Evolutionary conservation across 768 basidiomycete species (phyloP).

Genomic region (Russula olivacea): DNA sequence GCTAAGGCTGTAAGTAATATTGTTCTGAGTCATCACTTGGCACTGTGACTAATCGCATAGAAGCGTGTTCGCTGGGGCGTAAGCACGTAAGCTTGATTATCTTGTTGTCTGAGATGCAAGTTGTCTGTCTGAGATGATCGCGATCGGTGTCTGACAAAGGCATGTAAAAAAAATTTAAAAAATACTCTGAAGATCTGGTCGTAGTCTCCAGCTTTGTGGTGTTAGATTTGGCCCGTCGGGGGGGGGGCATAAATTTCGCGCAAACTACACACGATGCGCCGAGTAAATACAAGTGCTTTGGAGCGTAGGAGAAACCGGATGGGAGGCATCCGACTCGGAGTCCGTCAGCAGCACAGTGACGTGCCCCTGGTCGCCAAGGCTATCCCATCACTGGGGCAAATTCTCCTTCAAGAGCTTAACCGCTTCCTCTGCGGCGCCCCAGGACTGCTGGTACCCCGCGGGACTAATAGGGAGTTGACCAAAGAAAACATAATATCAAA

Average conservation of each 20-base stretch:
- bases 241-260: not conserved
- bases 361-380: not conserved
- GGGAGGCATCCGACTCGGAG: too few species aligned
- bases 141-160: too few species aligned
- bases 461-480: constrained; percentile 18
- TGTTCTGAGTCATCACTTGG: too few species aligned
- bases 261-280: not conserved
- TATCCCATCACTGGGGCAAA: constrained; percentile 2
- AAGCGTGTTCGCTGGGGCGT: too few species aligned
- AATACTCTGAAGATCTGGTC: too few species aligned
- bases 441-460: constrained; percentile 31
- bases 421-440: constrained; percentile 30
- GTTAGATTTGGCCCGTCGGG: not conserved
- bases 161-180: too few species aligned
- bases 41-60: too few species aligned
- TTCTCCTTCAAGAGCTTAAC: constrained; percentile 23
- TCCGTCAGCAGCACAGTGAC: not conserved
- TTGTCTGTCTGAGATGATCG: too few species aligned
- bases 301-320: not conserved
- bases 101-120: too few species aligned
- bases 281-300: not conserved
- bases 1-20: too few species aligned
- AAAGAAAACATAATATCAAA: constrained; percentile 21
- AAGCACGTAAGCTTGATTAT: too few species aligned
- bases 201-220: not conserved